phyloP scores from a whole-genome alignment of 176 grass and related monocot genomes.

The Cenchrus purpureus region DNA sequence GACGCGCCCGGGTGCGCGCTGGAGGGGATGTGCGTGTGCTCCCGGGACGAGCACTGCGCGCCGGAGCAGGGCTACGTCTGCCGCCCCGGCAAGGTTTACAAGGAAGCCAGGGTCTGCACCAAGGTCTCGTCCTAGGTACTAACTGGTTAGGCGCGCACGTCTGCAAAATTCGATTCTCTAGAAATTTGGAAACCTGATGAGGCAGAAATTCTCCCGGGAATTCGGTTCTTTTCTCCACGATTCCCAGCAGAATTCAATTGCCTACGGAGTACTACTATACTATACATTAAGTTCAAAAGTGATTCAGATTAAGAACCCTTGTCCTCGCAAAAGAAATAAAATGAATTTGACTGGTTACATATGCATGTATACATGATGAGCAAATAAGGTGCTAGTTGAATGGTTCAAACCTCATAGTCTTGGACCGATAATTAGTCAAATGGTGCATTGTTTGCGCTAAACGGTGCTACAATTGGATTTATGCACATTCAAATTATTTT shows the following conservation, averaged over 20 bases:
- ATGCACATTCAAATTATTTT: too few species aligned
- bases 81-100: slow-evolving; percentile 57
- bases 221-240: not conserved
- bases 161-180: not conserved
- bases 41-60: slow-evolving; percentile 61
- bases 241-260: not conserved
- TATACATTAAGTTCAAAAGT: too few species aligned
- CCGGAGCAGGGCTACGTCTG: slow-evolving; percentile 66
- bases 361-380: too few species aligned
- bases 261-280: not conserved
- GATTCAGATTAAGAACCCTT: not conserved
- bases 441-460: too few species aligned
- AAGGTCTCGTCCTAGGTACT: not conserved
- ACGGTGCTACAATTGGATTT: too few species aligned
- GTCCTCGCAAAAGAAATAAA: not conserved
- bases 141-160: not conserved
- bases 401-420: too few species aligned
- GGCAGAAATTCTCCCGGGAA: not conserved
- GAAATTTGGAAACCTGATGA: not conserved
- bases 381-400: too few species aligned
- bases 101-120: slow-evolving; percentile 61
- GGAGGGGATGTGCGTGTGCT: slow-evolving; percentile 73
- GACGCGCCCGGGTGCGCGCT: slow-evolving; percentile 57
- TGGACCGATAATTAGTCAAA: too few species aligned
- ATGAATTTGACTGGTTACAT: too few species aligned